phyloP scores from a whole-genome alignment of 2,329 filamentous ascomycete species.

The Alternaria novae-zelandiae region DNA sequence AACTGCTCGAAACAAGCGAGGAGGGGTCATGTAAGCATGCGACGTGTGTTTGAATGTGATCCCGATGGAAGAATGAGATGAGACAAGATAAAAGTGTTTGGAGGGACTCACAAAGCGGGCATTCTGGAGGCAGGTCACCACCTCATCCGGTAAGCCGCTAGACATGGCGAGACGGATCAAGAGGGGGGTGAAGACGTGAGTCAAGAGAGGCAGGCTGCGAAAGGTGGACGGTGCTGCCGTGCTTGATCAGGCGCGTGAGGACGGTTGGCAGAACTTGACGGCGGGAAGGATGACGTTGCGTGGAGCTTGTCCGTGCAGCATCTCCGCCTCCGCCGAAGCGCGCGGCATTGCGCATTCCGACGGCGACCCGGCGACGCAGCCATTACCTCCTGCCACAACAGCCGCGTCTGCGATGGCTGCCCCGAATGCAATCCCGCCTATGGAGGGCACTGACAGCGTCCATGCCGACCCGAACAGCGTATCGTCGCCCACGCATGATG shows the following conservation, averaged over 20 bases:
- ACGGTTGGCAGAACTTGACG: conserved; percentile 4
- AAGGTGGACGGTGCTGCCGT: background rate
- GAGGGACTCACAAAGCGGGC: conserved; percentile 77
- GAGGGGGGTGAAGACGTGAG: conserved; percentile 10
- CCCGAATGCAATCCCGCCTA: conserved; percentile 41
- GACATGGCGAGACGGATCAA: conserved; percentile 48
- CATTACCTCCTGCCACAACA: conserved; percentile 2
- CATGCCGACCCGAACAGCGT: conserved; percentile 35
- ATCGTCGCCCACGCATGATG: conserved; percentile 26
- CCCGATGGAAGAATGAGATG: background rate
- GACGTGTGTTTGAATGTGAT: background rate
- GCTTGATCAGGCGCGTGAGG: conserved; percentile 1
- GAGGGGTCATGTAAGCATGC: background rate
- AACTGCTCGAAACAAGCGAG: conserved; percentile 4
- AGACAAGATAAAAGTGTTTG: background rate
- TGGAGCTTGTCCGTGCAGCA: conserved; percentile 10
- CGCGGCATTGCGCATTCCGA: conserved; percentile 7
- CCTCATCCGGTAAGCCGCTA: conserved; percentile 77
- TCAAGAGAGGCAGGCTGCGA: background rate
- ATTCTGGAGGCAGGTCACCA: conserved; percentile 90
- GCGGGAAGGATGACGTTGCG: conserved; percentile 15
- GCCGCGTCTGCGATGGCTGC: conserved; percentile 35
- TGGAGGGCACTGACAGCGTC: conserved; percentile 43
- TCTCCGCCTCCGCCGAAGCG: conserved; percentile 6
- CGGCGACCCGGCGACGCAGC: conserved; percentile 1